Evolutionary conservation across 164 flowering plant species (phyloP).

Genomic region (Protea cynaroides): DNA sequence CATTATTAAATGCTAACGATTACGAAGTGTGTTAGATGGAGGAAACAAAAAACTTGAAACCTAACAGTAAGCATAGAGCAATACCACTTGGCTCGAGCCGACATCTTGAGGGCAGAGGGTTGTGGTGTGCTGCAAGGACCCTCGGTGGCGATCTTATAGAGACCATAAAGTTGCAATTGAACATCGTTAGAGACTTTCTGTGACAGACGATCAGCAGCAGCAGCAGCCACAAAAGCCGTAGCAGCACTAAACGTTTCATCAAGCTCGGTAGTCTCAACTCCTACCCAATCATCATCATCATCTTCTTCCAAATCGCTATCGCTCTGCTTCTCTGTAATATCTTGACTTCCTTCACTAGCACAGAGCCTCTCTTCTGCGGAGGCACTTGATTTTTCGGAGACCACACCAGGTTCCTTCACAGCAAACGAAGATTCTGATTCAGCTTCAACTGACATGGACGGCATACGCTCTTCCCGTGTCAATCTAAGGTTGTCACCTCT

Average conservation of each 20-base stretch:
- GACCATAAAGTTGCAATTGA: conserved; percentile 82
- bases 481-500: conserved; percentile 51
- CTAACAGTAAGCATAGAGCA: neutral
- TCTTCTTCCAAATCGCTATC: conserved; percentile 31
- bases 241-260: conserved; percentile 96
- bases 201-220: conserved; percentile 69
- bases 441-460: conserved; percentile 14
- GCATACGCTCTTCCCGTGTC: conserved; percentile 21
- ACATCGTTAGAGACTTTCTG: conserved; percentile 65
- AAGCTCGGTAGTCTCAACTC: conserved; percentile 87
- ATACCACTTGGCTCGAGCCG: conserved; percentile 96
- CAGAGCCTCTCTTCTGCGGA: conserved; percentile 3
- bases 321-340: conserved; percentile 27
- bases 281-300: conserved; percentile 93
- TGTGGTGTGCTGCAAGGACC: conserved; percentile 84
- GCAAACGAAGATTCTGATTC: neutral
- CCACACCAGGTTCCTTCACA: neutral
- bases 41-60: neutral
- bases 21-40: neutral
- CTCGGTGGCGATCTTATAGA: conserved; percentile 93
- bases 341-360: conserved; percentile 4
- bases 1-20: neutral
- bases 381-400: neutral
- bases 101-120: conserved; percentile 84
- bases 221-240: conserved; percentile 80